Conservation (phyloP, 257 asterid genomes). For the Solanum pimpinellifolium region DNA sequence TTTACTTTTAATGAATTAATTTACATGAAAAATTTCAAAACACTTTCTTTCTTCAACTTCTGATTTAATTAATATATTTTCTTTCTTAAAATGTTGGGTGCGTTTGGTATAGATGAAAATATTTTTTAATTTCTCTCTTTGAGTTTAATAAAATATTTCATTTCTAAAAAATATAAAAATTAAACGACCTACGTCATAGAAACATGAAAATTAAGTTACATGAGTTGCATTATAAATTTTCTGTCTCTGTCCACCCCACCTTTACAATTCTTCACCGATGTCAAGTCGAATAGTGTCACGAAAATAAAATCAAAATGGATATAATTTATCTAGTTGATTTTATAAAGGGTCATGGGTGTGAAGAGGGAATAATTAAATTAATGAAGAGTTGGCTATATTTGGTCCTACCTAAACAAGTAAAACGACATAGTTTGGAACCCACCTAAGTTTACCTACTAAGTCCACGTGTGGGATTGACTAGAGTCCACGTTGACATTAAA, state of each 20-base stretch:
- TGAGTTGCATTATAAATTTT: too few relatives aligned
- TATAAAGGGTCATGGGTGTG: neutral
- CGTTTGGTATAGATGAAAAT: neutral
- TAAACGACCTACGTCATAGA: neutral
- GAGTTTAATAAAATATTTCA: neutral
- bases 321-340: neutral
- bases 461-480: constrained; percentile 4
- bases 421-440: neutral
- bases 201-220: neutral
- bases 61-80: too few relatives aligned
- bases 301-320: too few relatives aligned
- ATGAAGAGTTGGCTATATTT: neutral
- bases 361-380: neutral
- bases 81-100: neutral
- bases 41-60: neutral
- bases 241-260: neutral
- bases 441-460: constrained; percentile 1
- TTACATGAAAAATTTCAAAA: too few relatives aligned
- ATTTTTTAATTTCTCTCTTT: neutral
- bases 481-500: neutral
- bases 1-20: neutral
- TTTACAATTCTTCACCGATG: neutral
- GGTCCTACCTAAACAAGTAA: neutral
- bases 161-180: neutral
- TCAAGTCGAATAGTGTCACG: neutral